Percentiles rank a stretch among this genome's conserved stretches.
Conservation (phyloP, 345 rosid genomes). For the Eucalyptus regnans region DNA sequence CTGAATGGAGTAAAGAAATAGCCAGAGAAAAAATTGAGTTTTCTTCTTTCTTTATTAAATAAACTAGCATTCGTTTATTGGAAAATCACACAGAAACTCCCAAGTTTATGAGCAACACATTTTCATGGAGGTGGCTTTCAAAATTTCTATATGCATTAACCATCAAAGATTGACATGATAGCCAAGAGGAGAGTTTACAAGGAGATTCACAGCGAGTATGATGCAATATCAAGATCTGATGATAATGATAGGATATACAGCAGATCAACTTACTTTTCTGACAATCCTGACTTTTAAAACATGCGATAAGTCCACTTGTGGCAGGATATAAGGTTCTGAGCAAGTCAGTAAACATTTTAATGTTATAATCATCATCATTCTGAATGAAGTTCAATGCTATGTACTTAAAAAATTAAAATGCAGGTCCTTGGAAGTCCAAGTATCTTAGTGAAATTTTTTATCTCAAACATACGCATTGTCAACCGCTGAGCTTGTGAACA, state of each 20-base stretch:
- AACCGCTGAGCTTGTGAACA: conserved; percentile 15
- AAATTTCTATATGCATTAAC: background rate
- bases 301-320: conserved; percentile 1
- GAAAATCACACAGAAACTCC: background rate
- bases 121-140: background rate
- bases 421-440: background rate
- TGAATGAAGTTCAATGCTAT: background rate
- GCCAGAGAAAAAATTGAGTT: background rate
- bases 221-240: background rate
- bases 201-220: background rate
- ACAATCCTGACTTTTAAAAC: background rate
- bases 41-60: background rate
- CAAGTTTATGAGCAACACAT: background rate
- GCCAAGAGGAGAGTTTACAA: background rate
- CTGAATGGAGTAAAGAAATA: background rate
- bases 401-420: background rate
- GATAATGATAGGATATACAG: background rate
- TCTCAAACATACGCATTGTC: conserved; percentile 8
- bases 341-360: background rate
- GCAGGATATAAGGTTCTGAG: background rate
- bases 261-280: conserved; percentile 3
- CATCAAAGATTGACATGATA: background rate
- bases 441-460: background rate
- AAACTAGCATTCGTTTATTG: background rate
- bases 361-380: background rate